Evolutionary conservation across 192 early-diverging fungal species (phyloP).

Genomic region (Linnemannia zychae): DNA sequence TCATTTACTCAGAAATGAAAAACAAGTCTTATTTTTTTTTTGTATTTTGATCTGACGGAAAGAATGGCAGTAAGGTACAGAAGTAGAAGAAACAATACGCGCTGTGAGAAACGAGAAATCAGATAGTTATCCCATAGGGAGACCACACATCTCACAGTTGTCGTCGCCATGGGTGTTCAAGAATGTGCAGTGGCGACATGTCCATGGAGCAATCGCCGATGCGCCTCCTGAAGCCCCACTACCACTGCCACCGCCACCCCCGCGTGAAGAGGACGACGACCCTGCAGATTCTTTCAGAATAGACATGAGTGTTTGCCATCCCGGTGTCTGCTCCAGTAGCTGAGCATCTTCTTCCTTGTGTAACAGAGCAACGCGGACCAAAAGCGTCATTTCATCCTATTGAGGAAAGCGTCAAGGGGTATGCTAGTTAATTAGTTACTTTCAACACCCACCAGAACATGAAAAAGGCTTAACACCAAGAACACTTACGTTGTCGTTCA

Average conservation of each 20-base stretch:
- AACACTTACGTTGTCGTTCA: slow-evolving; percentile 62
- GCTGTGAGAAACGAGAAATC: background rate
- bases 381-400: slow-evolving; percentile 65
- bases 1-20: no score
- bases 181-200: slow-evolving; percentile 87
- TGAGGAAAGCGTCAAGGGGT: background rate
- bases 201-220: slow-evolving; percentile 58
- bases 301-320: slow-evolving; percentile 82
- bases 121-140: slow-evolving; percentile 66
- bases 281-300: slow-evolving; percentile 68
- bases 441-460: background rate
- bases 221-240: slow-evolving; percentile 30
- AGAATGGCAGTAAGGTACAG: background rate
- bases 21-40: background rate
- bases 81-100: background rate
- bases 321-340: slow-evolving; percentile 58
- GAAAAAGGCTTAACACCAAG: background rate
- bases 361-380: slow-evolving; percentile 59
- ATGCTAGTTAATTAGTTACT: background rate
- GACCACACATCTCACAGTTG: slow-evolving; percentile 88
- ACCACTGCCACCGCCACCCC: slow-evolving; percentile 7
- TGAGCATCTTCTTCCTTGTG: slow-evolving; percentile 44
- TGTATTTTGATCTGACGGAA: background rate
- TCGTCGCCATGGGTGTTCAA: slow-evolving; percentile 70
- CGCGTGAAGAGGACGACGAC: slow-evolving; percentile 13